Conservation (phyloP, 106 monocot genomes). For the Xerophyta viscosa region DNA sequence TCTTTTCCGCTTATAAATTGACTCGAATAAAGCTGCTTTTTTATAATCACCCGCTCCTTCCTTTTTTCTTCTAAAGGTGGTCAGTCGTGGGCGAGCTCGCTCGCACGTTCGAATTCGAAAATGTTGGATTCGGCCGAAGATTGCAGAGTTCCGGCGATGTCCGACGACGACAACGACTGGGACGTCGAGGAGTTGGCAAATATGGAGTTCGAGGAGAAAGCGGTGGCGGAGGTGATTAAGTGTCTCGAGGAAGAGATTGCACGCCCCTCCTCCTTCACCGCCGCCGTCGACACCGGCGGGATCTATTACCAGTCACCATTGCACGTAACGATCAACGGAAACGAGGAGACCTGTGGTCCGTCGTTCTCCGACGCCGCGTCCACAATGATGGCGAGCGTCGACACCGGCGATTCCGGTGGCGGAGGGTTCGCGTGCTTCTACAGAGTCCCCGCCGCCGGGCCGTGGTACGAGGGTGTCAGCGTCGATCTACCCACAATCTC, state of each 20-base stretch:
- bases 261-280: not conserved
- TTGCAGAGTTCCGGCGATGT: not conserved
- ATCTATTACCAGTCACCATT: not conserved
- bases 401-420: not conserved
- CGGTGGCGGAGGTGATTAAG: conserved; percentile 8
- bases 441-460: not conserved
- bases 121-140: not conserved
- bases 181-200: conserved; percentile 7
- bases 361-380: conserved; percentile 8
- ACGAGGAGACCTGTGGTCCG: conserved; percentile 9
- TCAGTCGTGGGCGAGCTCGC: too few species aligned
- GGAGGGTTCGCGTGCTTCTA: not conserved
- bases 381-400: conserved; percentile 12
- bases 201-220: conserved; percentile 10
- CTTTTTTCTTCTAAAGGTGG: too few species aligned
- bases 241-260: conserved; percentile 7
- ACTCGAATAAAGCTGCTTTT: too few species aligned
- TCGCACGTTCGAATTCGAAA: too few species aligned
- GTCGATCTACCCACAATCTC: too few species aligned
- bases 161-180: not conserved
- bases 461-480: not conserved
- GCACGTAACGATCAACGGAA: conserved; percentile 11
- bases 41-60: too few species aligned
- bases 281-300: not conserved
- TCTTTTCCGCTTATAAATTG: too few species aligned